Percentiles rank a stretch among this genome's conserved stretches.
Conservation (phyloP, 108 stramenopile species). For the Cyclostephanos tholiformis region DNA sequence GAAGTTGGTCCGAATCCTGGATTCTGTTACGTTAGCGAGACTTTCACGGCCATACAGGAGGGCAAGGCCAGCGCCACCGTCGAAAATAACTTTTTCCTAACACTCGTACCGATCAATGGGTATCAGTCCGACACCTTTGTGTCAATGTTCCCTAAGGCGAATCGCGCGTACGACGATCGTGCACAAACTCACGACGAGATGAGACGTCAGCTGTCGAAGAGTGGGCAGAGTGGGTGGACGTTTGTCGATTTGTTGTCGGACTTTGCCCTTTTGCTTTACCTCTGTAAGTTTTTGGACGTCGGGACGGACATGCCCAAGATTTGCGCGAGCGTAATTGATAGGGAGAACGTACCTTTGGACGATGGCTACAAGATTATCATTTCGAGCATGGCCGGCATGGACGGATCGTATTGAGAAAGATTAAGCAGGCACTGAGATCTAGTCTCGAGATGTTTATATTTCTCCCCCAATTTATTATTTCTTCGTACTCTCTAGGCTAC, state of each 20-base stretch:
- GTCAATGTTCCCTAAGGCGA: constrained; percentile 81
- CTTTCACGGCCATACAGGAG: constrained; percentile 97
- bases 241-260: constrained; percentile 91
- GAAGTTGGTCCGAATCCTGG: constrained; percentile 84
- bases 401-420: constrained; percentile 46
- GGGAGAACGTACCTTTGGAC: constrained; percentile 71
- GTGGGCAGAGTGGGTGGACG: constrained; percentile 88
- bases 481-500: no score
- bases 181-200: constrained; percentile 82
- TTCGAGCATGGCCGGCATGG: constrained; percentile 85
- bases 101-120: constrained; percentile 92
- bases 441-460: no score
- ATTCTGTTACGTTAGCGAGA: constrained; percentile 88
- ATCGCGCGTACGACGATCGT: constrained; percentile 80
- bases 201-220: constrained; percentile 84
- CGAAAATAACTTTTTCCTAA: constrained; percentile 95
- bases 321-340: constrained; percentile 79
- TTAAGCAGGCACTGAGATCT: no score
- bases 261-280: constrained; percentile 91
- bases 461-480: no score
- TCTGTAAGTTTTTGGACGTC: constrained; percentile 83
- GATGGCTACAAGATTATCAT: constrained; percentile 95
- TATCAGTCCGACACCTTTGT: constrained; percentile 88
- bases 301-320: constrained; percentile 82
- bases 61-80: constrained; percentile 91